These are phyloP conservation scores for Postia placenta DNA, from an alignment of 768 basidiomycete genomes.

Conservation along the genomic window DNA sequence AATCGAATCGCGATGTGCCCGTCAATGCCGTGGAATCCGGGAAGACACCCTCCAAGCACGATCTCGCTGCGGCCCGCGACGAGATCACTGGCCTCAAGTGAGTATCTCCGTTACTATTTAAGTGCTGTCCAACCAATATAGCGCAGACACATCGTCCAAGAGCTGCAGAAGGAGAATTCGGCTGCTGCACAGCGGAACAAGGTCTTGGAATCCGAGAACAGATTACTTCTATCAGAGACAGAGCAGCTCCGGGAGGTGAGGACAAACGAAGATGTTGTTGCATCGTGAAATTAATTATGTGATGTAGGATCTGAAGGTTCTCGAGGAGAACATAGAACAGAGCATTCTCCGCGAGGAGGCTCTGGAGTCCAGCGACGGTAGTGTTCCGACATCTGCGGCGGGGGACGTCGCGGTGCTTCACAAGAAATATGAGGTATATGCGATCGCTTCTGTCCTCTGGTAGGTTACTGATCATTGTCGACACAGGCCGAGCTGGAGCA, in stretches of 20 bases:
- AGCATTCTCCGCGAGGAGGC: constrained; percentile 46
- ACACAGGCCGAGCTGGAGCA: constrained; percentile 61
- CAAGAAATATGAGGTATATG: constrained; percentile 45
- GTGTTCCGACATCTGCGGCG: constrained; percentile 4
- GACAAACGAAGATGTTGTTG: background rate
- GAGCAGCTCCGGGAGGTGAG: constrained; percentile 69
- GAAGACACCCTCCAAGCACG: constrained; percentile 42
- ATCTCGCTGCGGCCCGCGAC: constrained; percentile 42
- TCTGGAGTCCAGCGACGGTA: constrained; percentile 20
- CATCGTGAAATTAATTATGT: constrained; percentile 3
- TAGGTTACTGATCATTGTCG: background rate
- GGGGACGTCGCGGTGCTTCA: constrained; percentile 36
- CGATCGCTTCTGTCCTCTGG: background rate
- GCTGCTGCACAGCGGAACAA: constrained; percentile 57
- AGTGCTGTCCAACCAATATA: constrained; percentile 1
- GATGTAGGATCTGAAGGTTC: constrained; percentile 60
- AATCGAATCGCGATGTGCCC: constrained; percentile 49
- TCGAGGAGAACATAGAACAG: constrained; percentile 73
- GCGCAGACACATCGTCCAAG: constrained; percentile 77
- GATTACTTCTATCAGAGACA: constrained; percentile 55
- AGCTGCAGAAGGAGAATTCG: constrained; percentile 78
- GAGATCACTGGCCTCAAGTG: constrained; percentile 85
- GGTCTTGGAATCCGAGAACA: constrained; percentile 73
- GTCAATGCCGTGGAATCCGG: constrained; percentile 35
- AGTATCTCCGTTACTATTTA: constrained; percentile 9